These are phyloP conservation scores for Pythium sukuiense DNA, from an alignment of 352 stramenopile genomes.

Conservation along the genomic window DNA sequence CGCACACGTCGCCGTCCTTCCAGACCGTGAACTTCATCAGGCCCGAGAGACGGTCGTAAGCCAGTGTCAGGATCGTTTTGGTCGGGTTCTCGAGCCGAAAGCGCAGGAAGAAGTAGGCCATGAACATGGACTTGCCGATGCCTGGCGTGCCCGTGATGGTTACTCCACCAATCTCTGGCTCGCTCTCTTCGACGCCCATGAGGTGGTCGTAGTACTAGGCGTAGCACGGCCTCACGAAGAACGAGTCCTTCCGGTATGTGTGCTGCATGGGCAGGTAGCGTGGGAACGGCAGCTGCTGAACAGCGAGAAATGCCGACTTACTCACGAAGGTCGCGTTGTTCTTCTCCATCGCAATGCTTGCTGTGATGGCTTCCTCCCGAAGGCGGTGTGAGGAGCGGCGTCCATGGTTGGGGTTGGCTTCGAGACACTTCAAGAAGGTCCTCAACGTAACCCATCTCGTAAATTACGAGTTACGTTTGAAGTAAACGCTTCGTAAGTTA, in stretches of 20 bases:
- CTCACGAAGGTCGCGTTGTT: not conserved
- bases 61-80: not conserved
- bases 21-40: constrained; percentile 3
- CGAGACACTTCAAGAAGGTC: too few relatives aligned
- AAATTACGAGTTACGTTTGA: too few relatives aligned
- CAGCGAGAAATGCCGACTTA: not conserved
- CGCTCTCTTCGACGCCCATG: not conserved
- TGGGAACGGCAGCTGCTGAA: not conserved
- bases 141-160: constrained; percentile 8
- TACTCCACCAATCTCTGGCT: not conserved
- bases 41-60: not conserved
- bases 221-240: constrained; percentile 11
- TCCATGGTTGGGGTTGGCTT: not conserved
- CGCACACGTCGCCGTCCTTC: not conserved
- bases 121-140: constrained; percentile 19
- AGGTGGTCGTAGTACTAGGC: constrained; percentile 11
- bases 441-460: too few relatives aligned
- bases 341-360: not conserved
- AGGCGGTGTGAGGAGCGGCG: too few relatives aligned
- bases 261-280: constrained; percentile 10
- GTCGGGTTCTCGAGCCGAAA: constrained; percentile 5
- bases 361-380: not conserved
- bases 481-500: too few relatives aligned
- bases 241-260: not conserved
- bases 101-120: constrained; percentile 14